Base-by-base conservation (phyloP, 169 alveolate species). In the Pseudocohnilembus persalinus region DNA sequence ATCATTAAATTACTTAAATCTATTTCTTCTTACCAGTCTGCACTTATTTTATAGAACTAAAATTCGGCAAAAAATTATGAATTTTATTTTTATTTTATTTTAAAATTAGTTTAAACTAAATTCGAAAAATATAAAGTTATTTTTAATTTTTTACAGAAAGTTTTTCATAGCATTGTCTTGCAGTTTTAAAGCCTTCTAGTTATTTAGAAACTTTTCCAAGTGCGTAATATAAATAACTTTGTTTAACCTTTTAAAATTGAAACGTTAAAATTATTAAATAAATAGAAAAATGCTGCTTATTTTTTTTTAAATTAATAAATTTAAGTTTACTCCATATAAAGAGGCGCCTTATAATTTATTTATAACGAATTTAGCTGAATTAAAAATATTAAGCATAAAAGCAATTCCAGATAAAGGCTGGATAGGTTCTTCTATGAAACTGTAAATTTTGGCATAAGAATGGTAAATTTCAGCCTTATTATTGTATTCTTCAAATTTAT, bases 1-100 rank as follows among this genome's bases (percentile, higher is more conserved):
- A 92, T 83, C 68, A 89, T 83, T 76, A 96, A 65, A 28, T 88
- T 89, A 49, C 94, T 95, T 32, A 88, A 85, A 72, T 96, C 98
- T 30, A 94, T 90, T 84, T 93, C 95, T 83, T 94, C 97, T 63
- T 89, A 82, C 98, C 98, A 96, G 20, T 88, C 89, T 24, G 78
- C 75, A 29, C 97, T 93, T 32, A 93, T 91, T 79, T 92, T 94
- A 20, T 92, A 88, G 73, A 84, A 79, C 81, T 95, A n/a, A n/a
- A n/a, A n/a, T n/a, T n/a, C n/a, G n/a, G n/a, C n/a, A n/a, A n/a
- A n/a, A n/a, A n/a, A n/a, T n/a, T n/a, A n/a, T n/a, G n/a, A n/a
- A n/a, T n/a, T n/a, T n/a, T n/a, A n/a, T n/a, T n/a, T n/a, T n/a
- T n/a, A n/a, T n/a, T n/a, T n/a, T n/a, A 90, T 77, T 1, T 31